Base-by-base conservation (phyloP, 2,329 filamentous ascomycete genomes). In the Macroventuria anomochaeta region DNA sequence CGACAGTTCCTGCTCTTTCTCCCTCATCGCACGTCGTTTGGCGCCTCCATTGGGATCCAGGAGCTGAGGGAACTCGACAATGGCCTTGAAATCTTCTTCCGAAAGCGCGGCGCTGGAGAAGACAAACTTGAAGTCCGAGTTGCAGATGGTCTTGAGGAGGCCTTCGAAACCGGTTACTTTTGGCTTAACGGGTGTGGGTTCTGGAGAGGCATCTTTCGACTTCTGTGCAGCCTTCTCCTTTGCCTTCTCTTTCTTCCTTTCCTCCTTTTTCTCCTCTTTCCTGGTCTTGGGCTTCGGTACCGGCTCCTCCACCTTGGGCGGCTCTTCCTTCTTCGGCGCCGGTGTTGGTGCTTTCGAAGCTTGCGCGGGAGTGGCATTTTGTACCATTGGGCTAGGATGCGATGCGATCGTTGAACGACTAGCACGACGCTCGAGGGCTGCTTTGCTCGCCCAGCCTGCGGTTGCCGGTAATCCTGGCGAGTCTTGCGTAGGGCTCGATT, bases 391-490 rank as follows among this genome's bases (percentile, higher is more conserved):
- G 70, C 93, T 97, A 2, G 91, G 88, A 21, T 90, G 87, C 17
- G 90, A 89, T 59, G 85, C 87, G 67, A 89, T 96, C 0, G 90
- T 93, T 26, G 90, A 88, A 62, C 92, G 85, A 67, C 92, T 96
- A 55, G 85, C 90, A 63, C 84, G 85, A 67, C 86, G 86, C 75
- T 84, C 91, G 53, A 81, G 83, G 60, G 82, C 88, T 84, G 71
- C 86, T 80, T 78, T 86, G 59, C 84, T 87, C 17, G 93, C 95
- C 95, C 95, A 99, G 69, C 88, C 97, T 4, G 93, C 95, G 3
- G 93, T 92, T 1, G 93, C 91, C 2, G 95, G 96, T 34, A 99
- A 80, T n/a, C 92, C 95, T 32, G 95, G 92, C 3, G 88, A 88
- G 68, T 97, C 93, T 10, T 63, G 61, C 17, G 77, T 76, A 7